A percentile compares a stretch with the other conserved stretches of the same genome.
These are phyloP conservation scores for Zizania palustris DNA, from an alignment of 202 grass and related monocot species.

Conservation along the genomic window DNA sequence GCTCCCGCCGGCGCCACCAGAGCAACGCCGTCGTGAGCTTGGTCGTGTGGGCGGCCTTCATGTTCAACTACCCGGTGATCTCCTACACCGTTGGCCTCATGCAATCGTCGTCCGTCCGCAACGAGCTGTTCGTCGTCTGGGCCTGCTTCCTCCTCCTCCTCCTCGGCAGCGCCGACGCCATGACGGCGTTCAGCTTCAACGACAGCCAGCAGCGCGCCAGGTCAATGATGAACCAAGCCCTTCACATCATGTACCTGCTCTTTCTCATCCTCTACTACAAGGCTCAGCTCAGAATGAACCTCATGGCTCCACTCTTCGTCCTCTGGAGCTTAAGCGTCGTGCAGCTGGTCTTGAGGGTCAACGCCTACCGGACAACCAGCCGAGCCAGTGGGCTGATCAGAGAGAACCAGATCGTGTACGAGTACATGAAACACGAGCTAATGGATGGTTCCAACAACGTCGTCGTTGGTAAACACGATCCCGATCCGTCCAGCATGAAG, in stretches of 20 bases:
- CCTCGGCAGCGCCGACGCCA: slow-evolving; percentile 37
- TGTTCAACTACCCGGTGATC: slow-evolving; percentile 38
- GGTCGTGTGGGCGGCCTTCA: slow-evolving; percentile 31
- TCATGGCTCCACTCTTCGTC: background rate
- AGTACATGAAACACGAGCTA: slow-evolving; percentile 19
- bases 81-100: slow-evolving; percentile 41
- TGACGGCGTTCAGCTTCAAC: slow-evolving; percentile 41
- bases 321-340: slow-evolving; percentile 27
- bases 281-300: slow-evolving; percentile 1
- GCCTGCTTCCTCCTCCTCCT: slow-evolving; percentile 41
- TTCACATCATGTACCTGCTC: slow-evolving; percentile 35
- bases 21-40: background rate
- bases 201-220: slow-evolving; percentile 25
- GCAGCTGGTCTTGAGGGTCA: slow-evolving; percentile 1
- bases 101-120: slow-evolving; percentile 30
- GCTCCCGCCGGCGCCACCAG: slow-evolving; percentile 28
- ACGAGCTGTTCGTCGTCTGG: slow-evolving; percentile 45
- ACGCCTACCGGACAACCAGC: slow-evolving; percentile 18
- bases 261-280: slow-evolving; percentile 40
- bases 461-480: no score
- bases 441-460: background rate
- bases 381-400: slow-evolving; percentile 13
- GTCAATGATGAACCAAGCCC: slow-evolving; percentile 41
- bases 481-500: slow-evolving; percentile 9
- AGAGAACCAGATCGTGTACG: slow-evolving; percentile 28